A percentile compares a stretch with the other conserved stretches of the same genome.
Evolutionary conservation across 352 stramenopile genomes (phyloP).

Genomic region (Pseudoperonospora humuli): DNA sequence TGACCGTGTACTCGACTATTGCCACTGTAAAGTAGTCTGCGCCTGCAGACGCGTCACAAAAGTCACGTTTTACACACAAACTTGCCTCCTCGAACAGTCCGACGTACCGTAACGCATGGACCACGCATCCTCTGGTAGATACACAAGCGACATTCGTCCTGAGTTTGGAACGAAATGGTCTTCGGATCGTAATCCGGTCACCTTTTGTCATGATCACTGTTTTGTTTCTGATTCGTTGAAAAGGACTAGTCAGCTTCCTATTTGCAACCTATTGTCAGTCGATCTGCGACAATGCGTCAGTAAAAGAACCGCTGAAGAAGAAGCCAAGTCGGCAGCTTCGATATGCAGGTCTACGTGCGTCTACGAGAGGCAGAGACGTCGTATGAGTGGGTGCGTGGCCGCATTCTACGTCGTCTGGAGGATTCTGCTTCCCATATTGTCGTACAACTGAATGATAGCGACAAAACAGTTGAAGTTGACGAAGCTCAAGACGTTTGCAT

Average conservation of each 20-base stretch:
- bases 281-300: slow-evolving; percentile 18
- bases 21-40: slow-evolving; percentile 69
- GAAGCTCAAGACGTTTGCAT: slow-evolving; percentile 42
- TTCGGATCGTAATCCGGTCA: slow-evolving; percentile 3
- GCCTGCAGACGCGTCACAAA: slow-evolving; percentile 28
- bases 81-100: background rate
- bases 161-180: too few relatives aligned
- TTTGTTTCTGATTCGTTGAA: slow-evolving; percentile 4
- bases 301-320: slow-evolving; percentile 13
- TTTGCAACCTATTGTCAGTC: slow-evolving; percentile 11
- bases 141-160: slow-evolving; percentile 75
- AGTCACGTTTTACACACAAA: too few relatives aligned
- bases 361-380: slow-evolving; percentile 13
- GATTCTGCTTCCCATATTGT: slow-evolving; percentile 21
- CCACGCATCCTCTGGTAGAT: slow-evolving; percentile 59
- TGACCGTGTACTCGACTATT: slow-evolving; percentile 42
- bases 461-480: slow-evolving; percentile 37
- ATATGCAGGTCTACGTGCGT: slow-evolving; percentile 59
- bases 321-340: slow-evolving; percentile 8
- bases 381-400: slow-evolving; percentile 44
- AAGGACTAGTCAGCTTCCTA: background rate
- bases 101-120: slow-evolving; percentile 62
- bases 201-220: background rate
- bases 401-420: slow-evolving; percentile 32
- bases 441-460: slow-evolving; percentile 36